Evolutionary conservation across 1,284 basidiomycete species (phyloP), one percentile per base, ranked within the genome.

Genomic region (Ustilago bromivora): DNA sequence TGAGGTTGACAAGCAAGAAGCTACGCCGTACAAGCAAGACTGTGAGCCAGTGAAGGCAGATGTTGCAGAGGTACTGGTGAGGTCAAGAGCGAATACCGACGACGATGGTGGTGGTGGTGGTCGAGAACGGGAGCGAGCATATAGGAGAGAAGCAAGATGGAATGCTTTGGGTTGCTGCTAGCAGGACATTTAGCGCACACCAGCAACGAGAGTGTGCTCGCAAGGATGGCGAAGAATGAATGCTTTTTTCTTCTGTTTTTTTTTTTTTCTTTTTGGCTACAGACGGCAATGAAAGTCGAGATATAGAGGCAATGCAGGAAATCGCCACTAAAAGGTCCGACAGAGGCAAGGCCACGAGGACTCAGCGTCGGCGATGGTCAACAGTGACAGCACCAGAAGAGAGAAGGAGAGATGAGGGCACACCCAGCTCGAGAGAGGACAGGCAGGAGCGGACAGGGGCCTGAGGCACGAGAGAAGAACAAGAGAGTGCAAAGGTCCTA

Each of bases 221-320:
- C 43, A 46, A 19, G 43, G 11, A 46, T 19, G 43, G 54, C 54
- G 28, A 56, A 56, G 54, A 40, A 56, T 41, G 54, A 56, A 38
- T 28, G 23, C 23, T 28, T 28, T 28, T 28, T 28, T 28, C 3
- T 3, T 28, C 3, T 28, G 2, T 28, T 3, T 28, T 28, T 28
- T 2, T 28, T 3, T 28, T 28, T 28, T 28, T 28, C 0, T 2
- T 28, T 28, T 28, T 28, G 13, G 43, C 43, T 46, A 19, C 43
- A 54, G 31, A 17, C 34, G 34, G 52, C 52, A 54, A 54, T 35
- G 35, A 38, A 38, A 34, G 23, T 51, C 31, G 28, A 51, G 49
- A 51, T 51, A 43, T 15, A 35, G 41, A 40, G 19, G 46, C 57
- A 51, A 61, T 55, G 60, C 60, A 43, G 38, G 38, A 46, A 54